A percentile compares a stretch with the other conserved stretches of the same genome.
These are phyloP conservation scores for Pythium oligandrum DNA, from an alignment of 352 stramenopile genomes.

Conservation along the genomic window DNA sequence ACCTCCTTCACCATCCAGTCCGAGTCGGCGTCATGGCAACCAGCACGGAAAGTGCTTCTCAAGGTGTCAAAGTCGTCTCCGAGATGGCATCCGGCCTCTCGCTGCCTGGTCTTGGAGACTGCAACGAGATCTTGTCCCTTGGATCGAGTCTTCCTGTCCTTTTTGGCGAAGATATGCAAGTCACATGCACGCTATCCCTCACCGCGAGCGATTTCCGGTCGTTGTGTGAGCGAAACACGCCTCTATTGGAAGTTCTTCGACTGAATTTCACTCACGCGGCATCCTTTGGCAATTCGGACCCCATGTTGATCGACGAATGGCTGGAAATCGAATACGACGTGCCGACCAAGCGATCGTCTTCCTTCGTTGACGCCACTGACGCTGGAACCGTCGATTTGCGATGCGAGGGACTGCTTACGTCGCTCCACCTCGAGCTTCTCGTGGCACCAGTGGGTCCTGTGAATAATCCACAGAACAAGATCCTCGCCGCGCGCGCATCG, in stretches of 20 bases:
- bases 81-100: conserved; percentile 30
- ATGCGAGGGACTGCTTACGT: conserved; percentile 23
- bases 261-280: conserved; percentile 41
- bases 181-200: conserved; percentile 27
- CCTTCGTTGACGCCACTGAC: conserved; percentile 13
- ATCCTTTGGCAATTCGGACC: conserved; percentile 37
- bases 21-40: conserved; percentile 24
- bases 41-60: conserved; percentile 1
- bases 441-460: conserved; percentile 25
- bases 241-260: conserved; percentile 16
- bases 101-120: conserved; percentile 26
- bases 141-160: conserved; percentile 6
- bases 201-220: conserved; percentile 21
- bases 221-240: conserved; percentile 17
- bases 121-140: conserved; percentile 1
- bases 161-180: conserved; percentile 36
- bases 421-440: conserved; percentile 36
- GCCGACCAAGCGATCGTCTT: conserved; percentile 15
- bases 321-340: conserved; percentile 34
- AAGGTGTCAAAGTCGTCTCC: conserved; percentile 9
- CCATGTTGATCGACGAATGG: conserved; percentile 30
- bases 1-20: conserved; percentile 25
- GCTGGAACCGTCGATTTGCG: conserved; percentile 21
- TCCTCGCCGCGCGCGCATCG: conserved; percentile 29
- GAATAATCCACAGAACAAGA: conserved; percentile 33